These are phyloP conservation scores for Onygenales sp. DNA, from an alignment of 2,329 filamentous ascomycete genomes.

Conservation along the genomic window DNA sequence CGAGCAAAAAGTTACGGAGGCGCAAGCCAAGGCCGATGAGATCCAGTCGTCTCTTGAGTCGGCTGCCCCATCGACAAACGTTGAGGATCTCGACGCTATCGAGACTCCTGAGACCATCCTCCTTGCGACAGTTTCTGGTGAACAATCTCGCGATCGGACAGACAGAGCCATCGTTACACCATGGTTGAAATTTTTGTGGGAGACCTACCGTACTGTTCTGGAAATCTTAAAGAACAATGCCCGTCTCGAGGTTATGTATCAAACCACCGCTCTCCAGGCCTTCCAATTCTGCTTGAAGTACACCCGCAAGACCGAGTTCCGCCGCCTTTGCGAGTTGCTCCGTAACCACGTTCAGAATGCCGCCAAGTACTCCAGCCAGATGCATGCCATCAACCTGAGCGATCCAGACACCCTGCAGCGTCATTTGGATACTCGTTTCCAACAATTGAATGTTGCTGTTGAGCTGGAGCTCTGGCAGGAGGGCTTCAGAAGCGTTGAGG, in stretches of 20 bases:
- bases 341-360: conserved; percentile 98
- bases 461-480: conserved; percentile 99
- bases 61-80: conserved; percentile 58
- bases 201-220: conserved; percentile 95
- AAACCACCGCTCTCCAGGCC: conserved; percentile 93
- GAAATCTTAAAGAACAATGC: conserved; percentile 99
- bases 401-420: conserved; percentile 95
- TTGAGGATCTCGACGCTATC: conserved; percentile 92
- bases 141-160: conserved; percentile 94
- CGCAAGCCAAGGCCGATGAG: conserved; percentile 91
- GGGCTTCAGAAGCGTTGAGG: conserved; percentile 97
- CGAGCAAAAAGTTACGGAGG: conserved; percentile 89
- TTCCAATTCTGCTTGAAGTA: conserved; percentile 99
- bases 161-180: conserved; percentile 97
- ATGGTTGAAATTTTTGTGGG: conserved; percentile 99
- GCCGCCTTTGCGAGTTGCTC: conserved; percentile 92
- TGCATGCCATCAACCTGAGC: conserved; percentile 98
- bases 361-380: conserved; percentile 97
- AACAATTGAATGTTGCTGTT: conserved; percentile 95
- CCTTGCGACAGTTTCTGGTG: conserved; percentile 91
- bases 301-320: conserved; percentile 97
- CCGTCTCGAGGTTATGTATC: conserved; percentile 92
- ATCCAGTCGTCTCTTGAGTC: conserved; percentile 82
- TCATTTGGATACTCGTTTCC: conserved; percentile 94
- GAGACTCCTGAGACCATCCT: conserved; percentile 98